Base-by-base conservation (phyloP, 1,284 basidiomycete species). In the Melampsora larici-populina region DNA sequence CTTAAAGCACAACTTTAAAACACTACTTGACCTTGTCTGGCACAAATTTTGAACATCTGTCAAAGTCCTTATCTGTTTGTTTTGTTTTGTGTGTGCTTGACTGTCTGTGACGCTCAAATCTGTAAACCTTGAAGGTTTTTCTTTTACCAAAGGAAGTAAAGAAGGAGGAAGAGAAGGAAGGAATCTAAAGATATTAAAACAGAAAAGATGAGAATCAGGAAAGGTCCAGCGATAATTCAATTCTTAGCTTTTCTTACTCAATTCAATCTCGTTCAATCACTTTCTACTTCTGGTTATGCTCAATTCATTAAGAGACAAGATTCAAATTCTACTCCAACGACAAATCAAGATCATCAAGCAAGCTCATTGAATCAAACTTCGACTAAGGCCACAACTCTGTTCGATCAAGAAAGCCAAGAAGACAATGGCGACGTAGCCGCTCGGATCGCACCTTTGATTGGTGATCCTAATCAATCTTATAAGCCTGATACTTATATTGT, bases 51-150 rank as follows among this genome's bases (percentile, higher is more conserved):
- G 43, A 46, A 46, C 43, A 46, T 46, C 43, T 46, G 43, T 46
- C 43, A 17, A 46, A 46, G 43, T 46, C 43, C 43, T 46, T 46
- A 46, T 46, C 43, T 46, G 43, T 46, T 40, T 40, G 36, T 40
- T 11, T 46, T 46, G 43, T 46, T 46, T 46, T 46, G 43, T 46
- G 13, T 46, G 43, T 46, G 43, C 43, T 11, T 46, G 43, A 46
- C 15, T 46, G 43, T 46, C 43, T 46, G 43, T 15, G 43, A 46
- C 43, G 15, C 6, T 46, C 11, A 46, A 15, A 15, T 46, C 15
- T 46, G 55, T 60, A 60, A 60, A 60, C n/a, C n/a, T 24, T 60
- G 29, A 60, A 60, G 55, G 29, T 60, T 60, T 60, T 60, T n/a
- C n/a, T 60, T 60, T 60, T 60, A 60, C 29, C 29, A 31, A 60